Base-by-base conservation (phyloP, 2,329 filamentous ascomycete species). In the Colletotrichum theobromicola region DNA sequence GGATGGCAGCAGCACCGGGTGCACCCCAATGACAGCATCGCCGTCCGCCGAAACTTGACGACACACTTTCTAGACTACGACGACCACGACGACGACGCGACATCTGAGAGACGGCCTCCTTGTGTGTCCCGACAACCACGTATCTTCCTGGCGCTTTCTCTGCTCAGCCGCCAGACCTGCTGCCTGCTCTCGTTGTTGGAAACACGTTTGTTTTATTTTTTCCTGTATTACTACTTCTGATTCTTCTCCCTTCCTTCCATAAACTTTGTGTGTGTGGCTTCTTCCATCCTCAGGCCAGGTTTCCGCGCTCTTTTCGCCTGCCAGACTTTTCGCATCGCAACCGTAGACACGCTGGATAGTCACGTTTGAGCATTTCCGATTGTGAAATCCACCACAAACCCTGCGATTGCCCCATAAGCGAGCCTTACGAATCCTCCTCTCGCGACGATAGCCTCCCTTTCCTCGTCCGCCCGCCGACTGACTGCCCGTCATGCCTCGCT, bases 401-500 rank as follows among this genome's bases (percentile, higher is more conserved):
- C 42, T 21, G 24, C 65, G 13, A 57, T 69, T 32, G 16, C n/a
- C 7, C 24, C 18, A 37, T 34, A 63, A 18, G 21, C 46, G 16
- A 28, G 30, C 55, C 57, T 63, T 35, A 65, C 70, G 69, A 26
- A 37, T 42, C 18, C 32, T 55, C 35, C 32, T 18, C 35, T 21
- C 32, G 35, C 58, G 60, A 50, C 34, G 42, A 72, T 37, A 57
- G 62, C 58, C 15, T 58, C 62, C n/a, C 26, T 58, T 53, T 55
- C 67, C 24, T 58, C 75, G 21, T 37, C 15, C 53, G 32, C 34
- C 34, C 34, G 28, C 6, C 46, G 9, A 30, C 24, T 55, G 60
- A 67, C 7, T 70, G 65, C 72, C 74, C 78, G 87, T 80, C 77
- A 94, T 94, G 93, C 89, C 93, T 79, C 66, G 66, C 26, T 61